These are phyloP conservation scores for Clarireedia sp. DNA, from an alignment of 2,329 filamentous ascomycete species.

Conservation along the genomic window DNA sequence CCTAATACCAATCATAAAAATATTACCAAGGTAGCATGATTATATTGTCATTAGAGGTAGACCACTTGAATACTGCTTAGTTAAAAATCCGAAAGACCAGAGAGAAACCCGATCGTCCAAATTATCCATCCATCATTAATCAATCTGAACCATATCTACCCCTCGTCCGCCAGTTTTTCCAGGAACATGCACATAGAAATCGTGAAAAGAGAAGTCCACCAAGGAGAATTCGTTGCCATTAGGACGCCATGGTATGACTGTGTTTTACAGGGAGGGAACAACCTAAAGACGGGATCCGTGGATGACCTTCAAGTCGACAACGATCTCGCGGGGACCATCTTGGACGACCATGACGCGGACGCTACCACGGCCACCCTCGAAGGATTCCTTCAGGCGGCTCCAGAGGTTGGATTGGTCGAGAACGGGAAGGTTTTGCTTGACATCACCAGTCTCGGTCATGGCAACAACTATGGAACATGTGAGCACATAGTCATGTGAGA, in stretches of 20 bases:
- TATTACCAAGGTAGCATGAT: conserved; percentile 5
- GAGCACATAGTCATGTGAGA: conserved; percentile 6
- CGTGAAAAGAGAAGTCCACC: conserved; percentile 4
- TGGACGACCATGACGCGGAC: conserved; percentile 94
- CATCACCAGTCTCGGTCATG: conserved; percentile 96
- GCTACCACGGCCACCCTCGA: conserved; percentile 85
- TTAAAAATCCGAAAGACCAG: conserved; percentile 10
- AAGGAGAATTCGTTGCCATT: conserved; percentile 1
- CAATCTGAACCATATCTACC: conserved; percentile 12
- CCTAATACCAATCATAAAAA: not conserved
- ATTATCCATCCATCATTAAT: conserved; percentile 15
- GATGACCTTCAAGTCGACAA: conserved; percentile 98
- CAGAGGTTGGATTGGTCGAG: conserved; percentile 92
- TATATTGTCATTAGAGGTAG: not conserved
- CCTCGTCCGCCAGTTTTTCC: conserved; percentile 8
- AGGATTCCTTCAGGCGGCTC: conserved; percentile 71
- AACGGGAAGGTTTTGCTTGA: conserved; percentile 91
- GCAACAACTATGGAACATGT: conserved; percentile 55
- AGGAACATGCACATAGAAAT: conserved; percentile 10
- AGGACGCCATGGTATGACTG: conserved; percentile 1
- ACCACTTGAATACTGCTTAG: conserved; percentile 7
- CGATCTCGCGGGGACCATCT: conserved; percentile 87
- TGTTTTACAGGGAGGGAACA: not conserved
- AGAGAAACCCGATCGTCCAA: conserved; percentile 2
- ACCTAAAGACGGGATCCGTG: conserved; percentile 61